Conservation (phyloP, 163 green algal species). For the Scenedesmus sp. region DNA sequence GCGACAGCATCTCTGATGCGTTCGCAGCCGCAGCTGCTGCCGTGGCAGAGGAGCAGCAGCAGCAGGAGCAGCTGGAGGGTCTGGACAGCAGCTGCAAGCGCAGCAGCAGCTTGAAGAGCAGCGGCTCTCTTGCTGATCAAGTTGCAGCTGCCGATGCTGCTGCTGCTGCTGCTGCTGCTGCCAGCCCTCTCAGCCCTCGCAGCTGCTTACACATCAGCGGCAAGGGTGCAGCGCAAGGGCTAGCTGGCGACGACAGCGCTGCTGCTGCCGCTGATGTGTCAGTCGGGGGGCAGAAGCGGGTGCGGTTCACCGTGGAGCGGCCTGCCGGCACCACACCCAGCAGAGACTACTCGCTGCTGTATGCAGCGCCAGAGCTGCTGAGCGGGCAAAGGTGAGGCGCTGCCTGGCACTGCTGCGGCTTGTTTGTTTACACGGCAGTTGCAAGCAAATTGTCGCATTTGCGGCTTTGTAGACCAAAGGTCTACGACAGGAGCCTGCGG, state of each 20-base stretch:
- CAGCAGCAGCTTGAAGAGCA: not conserved
- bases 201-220: not conserved
- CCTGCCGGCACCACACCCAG: conserved; percentile 42
- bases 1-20: not conserved
- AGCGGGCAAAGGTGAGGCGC: conserved; percentile 30
- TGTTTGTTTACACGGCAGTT: too few relatives aligned
- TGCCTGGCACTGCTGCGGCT: not conserved
- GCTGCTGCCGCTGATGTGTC: not conserved
- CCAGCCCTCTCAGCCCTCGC: not conserved
- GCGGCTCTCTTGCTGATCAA: not conserved
- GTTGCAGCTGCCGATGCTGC: not conserved
- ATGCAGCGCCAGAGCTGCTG: conserved; percentile 45
- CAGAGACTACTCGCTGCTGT: conserved; percentile 45
- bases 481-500: too few relatives aligned
- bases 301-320: conserved; percentile 36
- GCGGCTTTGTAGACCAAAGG: too few relatives aligned
- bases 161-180: not conserved
- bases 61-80: not conserved
- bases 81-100: not conserved
- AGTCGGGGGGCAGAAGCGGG: not conserved
- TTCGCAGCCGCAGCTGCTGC: not conserved
- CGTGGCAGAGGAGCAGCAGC: not conserved
- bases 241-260: not conserved
- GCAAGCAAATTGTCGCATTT: too few relatives aligned
- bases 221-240: not conserved